Evolutionary conservation across 176 grass and related monocot genomes (phyloP).

Genomic region (Triticum urartu): DNA sequence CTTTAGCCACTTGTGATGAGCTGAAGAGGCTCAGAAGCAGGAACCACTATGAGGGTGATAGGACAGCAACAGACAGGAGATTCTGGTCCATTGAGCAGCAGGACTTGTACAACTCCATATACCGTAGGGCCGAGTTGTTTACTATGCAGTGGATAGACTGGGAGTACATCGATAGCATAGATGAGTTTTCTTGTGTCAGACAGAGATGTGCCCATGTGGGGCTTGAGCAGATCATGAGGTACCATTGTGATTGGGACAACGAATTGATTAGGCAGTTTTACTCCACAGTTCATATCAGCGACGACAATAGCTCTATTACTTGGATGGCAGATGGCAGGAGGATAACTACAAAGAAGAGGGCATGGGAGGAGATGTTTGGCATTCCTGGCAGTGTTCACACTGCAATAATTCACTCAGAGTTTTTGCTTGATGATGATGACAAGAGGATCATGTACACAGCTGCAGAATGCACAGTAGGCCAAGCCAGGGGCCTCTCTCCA

Average conservation of each 20-base stretch:
- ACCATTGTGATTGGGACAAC: background rate
- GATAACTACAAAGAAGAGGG: constrained; percentile 16
- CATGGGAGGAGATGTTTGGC: constrained; percentile 16
- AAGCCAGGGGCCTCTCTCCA: background rate
- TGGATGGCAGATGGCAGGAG: constrained; percentile 22
- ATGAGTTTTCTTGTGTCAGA: constrained; percentile 19
- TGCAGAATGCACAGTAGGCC: background rate
- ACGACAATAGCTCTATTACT: constrained; percentile 18
- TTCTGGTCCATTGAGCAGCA: constrained; percentile 42
- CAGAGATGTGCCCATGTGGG: constrained; percentile 25
- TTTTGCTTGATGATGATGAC: constrained; percentile 21
- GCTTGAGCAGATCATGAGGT: constrained; percentile 17
- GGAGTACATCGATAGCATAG: background rate
- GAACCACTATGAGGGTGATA: constrained; percentile 24
- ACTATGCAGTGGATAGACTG: constrained; percentile 23
- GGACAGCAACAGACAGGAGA: constrained; percentile 34
- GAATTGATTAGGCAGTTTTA: constrained; percentile 29
- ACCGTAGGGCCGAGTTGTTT: background rate
- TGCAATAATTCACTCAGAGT: constrained; percentile 14
- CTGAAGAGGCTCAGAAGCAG: constrained; percentile 28
- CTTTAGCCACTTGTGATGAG: background rate
- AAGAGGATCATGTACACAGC: constrained; percentile 25
- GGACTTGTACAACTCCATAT: constrained; percentile 23
- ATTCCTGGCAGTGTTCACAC: background rate
- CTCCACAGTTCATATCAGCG: constrained; percentile 22